Evolutionary conservation across 768 basidiomycete genomes (phyloP), one percentile per base, ranked within the genome.

Genomic region (Panaeolus papilionaceus): DNA sequence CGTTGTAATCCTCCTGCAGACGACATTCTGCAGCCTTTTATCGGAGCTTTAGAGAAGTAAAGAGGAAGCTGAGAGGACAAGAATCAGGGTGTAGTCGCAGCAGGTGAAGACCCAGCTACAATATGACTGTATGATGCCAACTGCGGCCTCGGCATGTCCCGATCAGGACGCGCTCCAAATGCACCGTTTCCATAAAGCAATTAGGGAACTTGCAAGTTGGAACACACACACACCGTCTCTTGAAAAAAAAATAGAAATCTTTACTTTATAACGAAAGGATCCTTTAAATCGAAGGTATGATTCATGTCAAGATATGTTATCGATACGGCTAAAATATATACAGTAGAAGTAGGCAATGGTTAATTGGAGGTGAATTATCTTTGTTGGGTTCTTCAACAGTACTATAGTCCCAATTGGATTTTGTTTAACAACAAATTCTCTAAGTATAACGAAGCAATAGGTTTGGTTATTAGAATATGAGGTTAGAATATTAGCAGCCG

Each of bases 1-100:
- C 89, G 81, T 47, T 87, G 88, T 68, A 90, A 83, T 23, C 83
- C 82, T 54, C 67, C 75, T 11, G 84, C 73, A 26, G 87, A 79
- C 72, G 80, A 82, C 88, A 89, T 89, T 61, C 62, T 63, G 65
- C 74, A 72, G 69, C 79, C 33, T 58, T 58, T 28, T 28, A 16
- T 11, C 14, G 26, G 16, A 58, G 54, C 54, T 58, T 58, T 33
- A 10, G 26, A 9, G 54, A 58, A 28, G 54, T 28, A 33, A 33
- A n/a, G 54, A 33, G 54, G 54, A 58, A 33, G 54, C 10, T 23
- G 54, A 33, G 28, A 10, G 14, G 28, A 37, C 16, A 16, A 16
- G 8, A 28, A 28, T 44, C 14, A 58, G 28, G 28, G 33, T 28
- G 54, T 58, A 28, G 28, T 58, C 10, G 54, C 12, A 14, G 54